Base-by-base conservation (phyloP, 495 filamentous ascomycete genomes). In the Talaromyces trachyspermus region DNA sequence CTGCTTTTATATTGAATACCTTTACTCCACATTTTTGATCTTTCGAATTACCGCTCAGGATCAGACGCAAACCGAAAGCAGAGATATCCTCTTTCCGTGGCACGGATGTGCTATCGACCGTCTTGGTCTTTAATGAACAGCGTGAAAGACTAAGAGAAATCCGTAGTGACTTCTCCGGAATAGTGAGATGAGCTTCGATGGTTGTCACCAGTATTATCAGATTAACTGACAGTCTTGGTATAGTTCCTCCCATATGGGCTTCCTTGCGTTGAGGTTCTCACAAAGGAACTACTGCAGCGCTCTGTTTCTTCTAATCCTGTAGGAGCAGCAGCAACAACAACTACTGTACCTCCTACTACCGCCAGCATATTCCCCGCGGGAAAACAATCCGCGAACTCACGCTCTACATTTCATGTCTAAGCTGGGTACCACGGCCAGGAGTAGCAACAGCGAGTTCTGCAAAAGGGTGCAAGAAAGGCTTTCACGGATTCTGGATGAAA, bases 231-330 rank as follows among this genome's bases (percentile, higher is more conserved):
- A 44, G 19, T 9, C 15, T 6, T 2, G 18, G 1, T 17, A 1
- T 44, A 50, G 48, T 45, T 50, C 20, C 48, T 50, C 5, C 48
- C 40, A 17, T 50, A 44, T 19, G 48, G 48, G 7, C 48, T 50
- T 24, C 48, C 48, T 3, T 37, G 40, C 15, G 48, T 25, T 14
- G 27, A 50, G 26, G 24, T 50, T 38, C 40, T 50, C 30, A 35
- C 30, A 18, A 45, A 18, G 20, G 48, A 50, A 27, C 12, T 50
- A 25, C 30, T 50, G 2, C 48, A 44, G 15, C 40, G 29, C 4
- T 36, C 48, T 11, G n/a, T n/a, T n/a, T n/a, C n/a, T n/a, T n/a
- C n/a, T n/a, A n/a, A n/a, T n/a, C n/a, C n/a, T n/a, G n/a, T n/a
- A n/a, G n/a, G n/a, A n/a, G n/a, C n/a, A n/a, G n/a, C n/a, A n/a